phyloP scores from a whole-genome alignment of 176 grass and related monocot species.

The Oryza longistaminata region DNA sequence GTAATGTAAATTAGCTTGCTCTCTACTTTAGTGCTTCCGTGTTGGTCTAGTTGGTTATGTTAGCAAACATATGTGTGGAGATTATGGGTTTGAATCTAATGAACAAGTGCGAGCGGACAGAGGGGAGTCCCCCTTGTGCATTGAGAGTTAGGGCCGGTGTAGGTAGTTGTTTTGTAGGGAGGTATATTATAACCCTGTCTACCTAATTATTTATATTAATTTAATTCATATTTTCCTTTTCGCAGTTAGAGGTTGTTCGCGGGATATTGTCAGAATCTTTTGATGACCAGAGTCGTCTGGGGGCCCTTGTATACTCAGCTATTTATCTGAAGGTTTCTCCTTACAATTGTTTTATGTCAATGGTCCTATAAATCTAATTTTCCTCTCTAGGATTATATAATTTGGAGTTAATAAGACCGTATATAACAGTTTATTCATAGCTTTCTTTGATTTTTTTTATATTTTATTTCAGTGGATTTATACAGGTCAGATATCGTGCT shows the following conservation, averaged over 20 bases:
- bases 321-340: constrained; percentile 84
- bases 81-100: too few relatives aligned
- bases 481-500: constrained; percentile 87
- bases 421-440: constrained; percentile 5
- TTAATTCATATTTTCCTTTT: constrained; percentile 26
- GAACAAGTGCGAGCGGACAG: too few relatives aligned
- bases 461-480: constrained; percentile 79
- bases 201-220: constrained; percentile 17
- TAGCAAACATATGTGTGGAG: too few relatives aligned
- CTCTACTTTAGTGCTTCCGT: too few relatives aligned
- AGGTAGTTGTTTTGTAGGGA: too few relatives aligned
- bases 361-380: constrained; percentile 13
- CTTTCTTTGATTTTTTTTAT: background rate
- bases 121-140: too few relatives aligned
- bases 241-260: constrained; percentile 80
- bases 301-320: constrained; percentile 75
- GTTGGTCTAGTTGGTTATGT: too few relatives aligned
- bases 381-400: constrained; percentile 11
- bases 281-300: constrained; percentile 55
- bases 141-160: too few relatives aligned
- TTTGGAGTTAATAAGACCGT: background rate
- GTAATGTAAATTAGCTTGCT: too few relatives aligned
- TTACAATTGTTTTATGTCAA: constrained; percentile 34
- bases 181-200: background rate
- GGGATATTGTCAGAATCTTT: constrained; percentile 49